Conservation (phyloP, 441 rosid species). For the Kokia cookei region DNA sequence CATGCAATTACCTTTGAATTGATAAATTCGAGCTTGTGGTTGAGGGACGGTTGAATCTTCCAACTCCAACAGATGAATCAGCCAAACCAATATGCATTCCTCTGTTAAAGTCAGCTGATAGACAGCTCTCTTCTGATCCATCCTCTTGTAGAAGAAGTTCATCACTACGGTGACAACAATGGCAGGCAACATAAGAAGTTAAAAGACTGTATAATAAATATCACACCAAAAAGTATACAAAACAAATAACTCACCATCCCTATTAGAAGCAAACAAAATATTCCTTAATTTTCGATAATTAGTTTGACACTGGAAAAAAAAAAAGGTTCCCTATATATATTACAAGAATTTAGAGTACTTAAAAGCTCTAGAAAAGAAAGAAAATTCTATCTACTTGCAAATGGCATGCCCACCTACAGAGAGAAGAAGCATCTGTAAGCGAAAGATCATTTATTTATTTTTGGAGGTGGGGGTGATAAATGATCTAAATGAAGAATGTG, state of each 20-base stretch:
- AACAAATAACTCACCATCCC: not conserved
- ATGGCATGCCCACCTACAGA: not conserved
- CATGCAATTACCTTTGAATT: constrained; percentile 53
- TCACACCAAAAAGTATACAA: not conserved
- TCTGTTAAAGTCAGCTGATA: constrained; percentile 63
- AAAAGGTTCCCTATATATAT: not conserved
- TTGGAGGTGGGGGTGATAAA: not conserved
- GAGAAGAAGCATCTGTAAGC: not conserved
- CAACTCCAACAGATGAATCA: constrained; percentile 39
- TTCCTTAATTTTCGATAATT: not conserved
- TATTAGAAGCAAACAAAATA: not conserved
- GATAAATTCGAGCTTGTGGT: constrained; percentile 43
- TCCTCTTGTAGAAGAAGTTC: constrained; percentile 94
- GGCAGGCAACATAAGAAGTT: constrained; percentile 5
- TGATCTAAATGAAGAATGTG: not conserved
- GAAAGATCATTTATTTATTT: not conserved
- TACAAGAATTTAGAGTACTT: not conserved
- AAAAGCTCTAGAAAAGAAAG: not conserved
- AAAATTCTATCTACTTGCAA: not conserved
- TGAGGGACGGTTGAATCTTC: constrained; percentile 35
- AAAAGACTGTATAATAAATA: not conserved
- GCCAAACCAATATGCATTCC: constrained; percentile 65
- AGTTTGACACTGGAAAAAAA: not conserved
- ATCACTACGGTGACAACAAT: constrained; percentile 50
- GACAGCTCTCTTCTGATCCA: constrained; percentile 45